Percentiles rank a stretch among this genome's conserved stretches.
Evolutionary conservation across 2,329 filamentous ascomycete species (phyloP).

Genomic region (Pestalotiopsis sp.): DNA sequence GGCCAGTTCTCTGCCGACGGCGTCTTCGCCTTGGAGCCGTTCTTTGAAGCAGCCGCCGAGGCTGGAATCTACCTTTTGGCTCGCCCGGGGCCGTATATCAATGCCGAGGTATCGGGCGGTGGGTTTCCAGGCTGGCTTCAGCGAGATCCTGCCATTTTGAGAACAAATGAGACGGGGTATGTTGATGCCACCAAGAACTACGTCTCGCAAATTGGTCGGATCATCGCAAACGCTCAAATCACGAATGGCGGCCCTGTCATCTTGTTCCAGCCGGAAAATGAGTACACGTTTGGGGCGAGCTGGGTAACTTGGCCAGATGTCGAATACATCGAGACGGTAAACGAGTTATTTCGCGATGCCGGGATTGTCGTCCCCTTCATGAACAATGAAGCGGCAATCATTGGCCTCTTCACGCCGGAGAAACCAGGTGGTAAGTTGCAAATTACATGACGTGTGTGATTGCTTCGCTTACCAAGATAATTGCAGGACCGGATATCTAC

Average conservation of each 20-base stretch:
- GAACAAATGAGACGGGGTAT: constrained; percentile 65
- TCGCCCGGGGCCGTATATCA: constrained; percentile 74
- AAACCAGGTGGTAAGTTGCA: constrained; percentile 43
- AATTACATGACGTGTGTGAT: neutral
- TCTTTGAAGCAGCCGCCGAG: constrained; percentile 74
- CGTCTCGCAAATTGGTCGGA: constrained; percentile 60
- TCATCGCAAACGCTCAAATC: constrained; percentile 77
- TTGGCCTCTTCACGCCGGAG: constrained; percentile 67
- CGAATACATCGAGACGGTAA: constrained; percentile 71
- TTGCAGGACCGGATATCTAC: constrained; percentile 28
- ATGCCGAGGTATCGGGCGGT: constrained; percentile 66
- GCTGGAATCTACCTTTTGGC: constrained; percentile 78
- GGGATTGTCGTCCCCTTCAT: constrained; percentile 77
- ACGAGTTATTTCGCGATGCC: constrained; percentile 67
- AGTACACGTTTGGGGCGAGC: constrained; percentile 62
- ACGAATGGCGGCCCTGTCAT: constrained; percentile 83
- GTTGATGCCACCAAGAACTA: constrained; percentile 67
- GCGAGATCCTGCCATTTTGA: constrained; percentile 64
- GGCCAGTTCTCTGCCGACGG: constrained; percentile 73
- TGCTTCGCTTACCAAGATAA: neutral
- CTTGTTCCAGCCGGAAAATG: constrained; percentile 80
- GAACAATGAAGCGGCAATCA: constrained; percentile 69
- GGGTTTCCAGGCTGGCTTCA: constrained; percentile 83
- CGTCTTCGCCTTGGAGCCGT: constrained; percentile 72
- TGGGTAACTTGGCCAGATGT: constrained; percentile 63